Evolutionary conservation across 176 grass and related monocot species (phyloP).

Genomic region (Neostapfia colusana): DNA sequence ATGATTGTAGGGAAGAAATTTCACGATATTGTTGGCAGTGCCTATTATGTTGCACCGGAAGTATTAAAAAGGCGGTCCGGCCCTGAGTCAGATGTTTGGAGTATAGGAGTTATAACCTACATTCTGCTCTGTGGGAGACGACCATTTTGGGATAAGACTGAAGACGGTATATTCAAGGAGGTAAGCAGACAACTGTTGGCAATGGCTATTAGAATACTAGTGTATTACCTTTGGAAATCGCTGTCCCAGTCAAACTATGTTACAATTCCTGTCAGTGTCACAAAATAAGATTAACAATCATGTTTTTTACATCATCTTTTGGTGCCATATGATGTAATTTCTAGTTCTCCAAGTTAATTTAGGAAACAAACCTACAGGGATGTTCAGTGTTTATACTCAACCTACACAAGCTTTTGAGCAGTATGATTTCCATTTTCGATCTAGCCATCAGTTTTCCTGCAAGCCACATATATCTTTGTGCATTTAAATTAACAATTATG

Average conservation of each 20-base stretch:
- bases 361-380: background rate
- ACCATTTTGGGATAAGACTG: conserved; percentile 98
- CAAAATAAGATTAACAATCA: background rate
- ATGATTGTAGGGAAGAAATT: conserved; percentile 80
- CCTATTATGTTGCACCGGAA: conserved; percentile 98
- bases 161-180: conserved; percentile 98
- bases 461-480: conserved; percentile 19
- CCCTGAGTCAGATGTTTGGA: conserved; percentile 98
- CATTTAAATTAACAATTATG: conserved; percentile 33
- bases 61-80: conserved; percentile 87
- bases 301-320: conserved; percentile 15
- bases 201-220: conserved; percentile 11
- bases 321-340: conserved; percentile 14
- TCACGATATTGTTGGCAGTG: conserved; percentile 94
- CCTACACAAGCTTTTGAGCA: background rate
- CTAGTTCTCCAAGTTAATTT: background rate
- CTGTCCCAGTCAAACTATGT: conserved; percentile 11
- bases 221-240: background rate
- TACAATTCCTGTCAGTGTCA: background rate
- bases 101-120: conserved; percentile 99
- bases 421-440: background rate
- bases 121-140: conserved; percentile 97
- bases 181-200: conserved; percentile 47
- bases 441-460: conserved; percentile 10
- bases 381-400: conserved; percentile 20